Evolutionary conservation across 1,284 basidiomycete genomes (phyloP), one percentile per base, ranked within the genome.

Genomic region (Cryptococcus sp.): DNA sequence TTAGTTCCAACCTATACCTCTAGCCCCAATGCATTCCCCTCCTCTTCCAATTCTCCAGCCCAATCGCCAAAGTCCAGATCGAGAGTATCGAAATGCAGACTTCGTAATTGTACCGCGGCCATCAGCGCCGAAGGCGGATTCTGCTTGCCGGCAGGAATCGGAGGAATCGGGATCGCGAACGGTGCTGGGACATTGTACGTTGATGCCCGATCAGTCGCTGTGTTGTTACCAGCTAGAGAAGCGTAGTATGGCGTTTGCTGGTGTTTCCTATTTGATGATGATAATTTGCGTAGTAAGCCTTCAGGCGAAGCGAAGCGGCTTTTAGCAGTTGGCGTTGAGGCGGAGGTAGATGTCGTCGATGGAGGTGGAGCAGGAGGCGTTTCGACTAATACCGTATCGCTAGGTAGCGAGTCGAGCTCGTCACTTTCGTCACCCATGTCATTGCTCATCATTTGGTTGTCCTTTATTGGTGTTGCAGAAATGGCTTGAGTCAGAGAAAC

Each of bases 311-410:
- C 20, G 13, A 43, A 43, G 4, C 40, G 40, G 17, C 20, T 43
- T 17, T 17, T n/a, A 4, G 40, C 5, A 6, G 40, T 43, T 4
- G 40, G 40, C 4, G 40, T 43, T 4, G 40, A 43, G 5, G 40
- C 20, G 40, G 5, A 43, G 13, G 17, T 43, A 3, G 50, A 51
- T 2, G 38, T 39, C 16, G 37, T 23, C 5, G 37, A 40, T 23
- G 52, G 44, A 4, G 52, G 44, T 10, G 52, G 52, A 22, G 43
- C 23, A 13, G 52, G 52, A 19, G 52, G 52, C 20, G 47, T 54
- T 22, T 58, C 57, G 23, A 58, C 57, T 19, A 58, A 26, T 4
- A 58, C 57, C 15, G 41, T 58, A 54, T 58, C 57, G 44, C 52
- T 54, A n/a, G 52, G 52, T 34, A 58, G 43, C 8, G 57, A 58